Percentiles rank a stretch among this genome's conserved stretches.
phyloP scores from a whole-genome alignment of 2,329 filamentous ascomycete species.

The Diaporthe ampelina region DNA sequence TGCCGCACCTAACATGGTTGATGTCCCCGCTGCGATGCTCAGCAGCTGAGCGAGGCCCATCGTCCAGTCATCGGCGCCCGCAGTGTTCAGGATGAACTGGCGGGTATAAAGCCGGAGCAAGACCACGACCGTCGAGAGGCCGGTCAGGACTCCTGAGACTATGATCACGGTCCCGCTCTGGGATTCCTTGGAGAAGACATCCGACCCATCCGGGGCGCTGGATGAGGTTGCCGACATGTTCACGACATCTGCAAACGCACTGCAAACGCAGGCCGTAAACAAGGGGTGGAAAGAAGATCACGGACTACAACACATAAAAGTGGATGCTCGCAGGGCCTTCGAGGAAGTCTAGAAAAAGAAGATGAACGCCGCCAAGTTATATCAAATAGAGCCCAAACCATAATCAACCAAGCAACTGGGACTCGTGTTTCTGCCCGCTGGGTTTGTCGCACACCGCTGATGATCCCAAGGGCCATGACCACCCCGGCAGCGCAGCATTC shows the following conservation, averaged over 20 bases:
- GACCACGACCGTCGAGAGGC: conserved; percentile 20
- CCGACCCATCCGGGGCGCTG: conserved; percentile 10
- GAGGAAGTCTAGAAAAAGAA: background rate
- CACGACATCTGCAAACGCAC: background rate
- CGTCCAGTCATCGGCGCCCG: conserved; percentile 49
- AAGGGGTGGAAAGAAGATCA: background rate
- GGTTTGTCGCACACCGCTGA: conserved; percentile 1
- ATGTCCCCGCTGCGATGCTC: conserved; percentile 40
- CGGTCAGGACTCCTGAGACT: background rate
- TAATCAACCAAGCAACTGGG: background rate
- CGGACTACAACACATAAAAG: conserved; percentile 11
- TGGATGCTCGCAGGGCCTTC: background rate
- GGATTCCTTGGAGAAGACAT: background rate
- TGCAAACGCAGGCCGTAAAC: background rate
- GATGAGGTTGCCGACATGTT: conserved; percentile 26
- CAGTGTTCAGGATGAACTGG: conserved; percentile 42
- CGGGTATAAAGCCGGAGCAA: conserved; percentile 24
- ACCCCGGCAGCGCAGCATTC: conserved; percentile 3
- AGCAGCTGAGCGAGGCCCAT: conserved; percentile 46
- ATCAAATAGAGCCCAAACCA: conserved; percentile 14
- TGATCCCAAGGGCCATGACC: background rate
- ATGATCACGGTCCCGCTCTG: conserved; percentile 25
- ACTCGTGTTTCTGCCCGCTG: background rate
- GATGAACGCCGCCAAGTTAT: conserved; percentile 24
- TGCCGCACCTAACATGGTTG: conserved; percentile 34